A percentile compares a stretch with the other conserved stretches of the same genome.
Conservation (phyloP, 805 yeast genomes). For the Blastobotrys robertii region DNA sequence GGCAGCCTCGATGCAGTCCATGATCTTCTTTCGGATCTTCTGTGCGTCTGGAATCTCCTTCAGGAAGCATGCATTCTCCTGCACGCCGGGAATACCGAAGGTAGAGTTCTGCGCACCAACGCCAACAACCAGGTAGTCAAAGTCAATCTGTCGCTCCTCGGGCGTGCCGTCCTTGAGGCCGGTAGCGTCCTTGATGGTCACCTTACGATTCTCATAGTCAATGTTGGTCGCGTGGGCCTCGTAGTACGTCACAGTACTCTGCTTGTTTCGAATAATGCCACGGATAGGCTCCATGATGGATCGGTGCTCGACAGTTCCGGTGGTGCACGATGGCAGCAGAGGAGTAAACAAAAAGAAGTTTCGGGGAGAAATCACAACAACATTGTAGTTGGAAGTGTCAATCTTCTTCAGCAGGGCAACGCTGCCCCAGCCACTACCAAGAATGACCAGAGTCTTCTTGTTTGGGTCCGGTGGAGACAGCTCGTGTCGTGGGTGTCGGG, state of each 20-base stretch:
- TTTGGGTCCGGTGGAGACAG: constrained; percentile 41
- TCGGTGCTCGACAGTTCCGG: constrained; percentile 81
- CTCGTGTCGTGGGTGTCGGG: constrained; percentile 28
- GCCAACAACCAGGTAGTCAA: constrained; percentile 82
- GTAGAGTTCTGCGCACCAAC: constrained; percentile 95
- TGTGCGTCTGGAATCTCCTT: constrained; percentile 87
- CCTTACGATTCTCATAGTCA: constrained; percentile 58
- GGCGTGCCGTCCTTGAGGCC: constrained; percentile 30
- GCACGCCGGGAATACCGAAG: constrained; percentile 89
- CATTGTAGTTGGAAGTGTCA: constrained; percentile 82
- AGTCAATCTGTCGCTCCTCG: constrained; percentile 39
- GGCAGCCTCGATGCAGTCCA: constrained; percentile 86
- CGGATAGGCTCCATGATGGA: constrained; percentile 93
- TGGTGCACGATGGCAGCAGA: constrained; percentile 88
- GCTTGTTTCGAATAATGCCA: constrained; percentile 65
- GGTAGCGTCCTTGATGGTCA: constrained; percentile 40
- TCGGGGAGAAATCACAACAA: constrained; percentile 84
- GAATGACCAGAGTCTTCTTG: constrained; percentile 63
- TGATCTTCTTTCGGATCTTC: constrained; percentile 68
- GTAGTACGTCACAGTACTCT: constrained; percentile 68
- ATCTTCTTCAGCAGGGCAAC: constrained; percentile 73
- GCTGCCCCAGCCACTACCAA: constrained; percentile 89
- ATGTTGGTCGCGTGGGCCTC: constrained; percentile 87
- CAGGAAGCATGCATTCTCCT: constrained; percentile 74
- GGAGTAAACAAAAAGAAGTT: constrained; percentile 95